These are phyloP conservation scores for Neurospora terricola DNA, from an alignment of 495 filamentous ascomycete species.

Conservation along the genomic window DNA sequence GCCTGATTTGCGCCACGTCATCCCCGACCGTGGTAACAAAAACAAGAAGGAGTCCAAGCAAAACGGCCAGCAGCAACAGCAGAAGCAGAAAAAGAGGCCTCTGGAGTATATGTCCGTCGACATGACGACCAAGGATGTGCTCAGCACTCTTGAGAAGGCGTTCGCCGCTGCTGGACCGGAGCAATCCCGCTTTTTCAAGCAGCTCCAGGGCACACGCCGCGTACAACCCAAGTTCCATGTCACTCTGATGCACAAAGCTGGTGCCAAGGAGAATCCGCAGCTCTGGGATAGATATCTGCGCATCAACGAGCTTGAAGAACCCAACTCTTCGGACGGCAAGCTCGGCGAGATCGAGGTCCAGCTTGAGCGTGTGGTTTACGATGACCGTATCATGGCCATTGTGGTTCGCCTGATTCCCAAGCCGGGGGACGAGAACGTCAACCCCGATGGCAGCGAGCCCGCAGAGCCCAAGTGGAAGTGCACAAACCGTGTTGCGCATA, in stretches of 20 bases:
- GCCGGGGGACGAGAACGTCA: slow-evolving; percentile 11
- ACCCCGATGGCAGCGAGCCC: slow-evolving; percentile 23
- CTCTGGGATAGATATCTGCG: slow-evolving; percentile 60
- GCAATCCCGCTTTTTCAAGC: slow-evolving; percentile 57
- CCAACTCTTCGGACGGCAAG: slow-evolving; percentile 22
- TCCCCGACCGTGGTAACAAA: slow-evolving; percentile 37
- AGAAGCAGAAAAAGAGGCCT: slow-evolving; percentile 35
- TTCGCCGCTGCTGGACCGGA: slow-evolving; percentile 46
- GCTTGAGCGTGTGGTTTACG: slow-evolving; percentile 61
- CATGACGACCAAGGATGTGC: slow-evolving; percentile 48
- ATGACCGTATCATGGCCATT: slow-evolving; percentile 78
- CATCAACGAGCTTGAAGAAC: slow-evolving; percentile 33
- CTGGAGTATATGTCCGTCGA: slow-evolving; percentile 79
- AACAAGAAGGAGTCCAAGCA: slow-evolving; percentile 34
- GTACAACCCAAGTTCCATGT: slow-evolving; percentile 86
- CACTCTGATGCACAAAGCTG: slow-evolving; percentile 77
- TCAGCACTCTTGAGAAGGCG: slow-evolving; percentile 50
- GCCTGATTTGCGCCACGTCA: slow-evolving; percentile 63
- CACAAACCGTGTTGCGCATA: slow-evolving; percentile 70
- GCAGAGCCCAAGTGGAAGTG: slow-evolving; percentile 46
- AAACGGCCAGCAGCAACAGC: slow-evolving; percentile 19
- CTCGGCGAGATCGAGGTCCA: slow-evolving; percentile 39
- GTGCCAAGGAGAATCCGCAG: slow-evolving; percentile 44
- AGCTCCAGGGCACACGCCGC: slow-evolving; percentile 61
- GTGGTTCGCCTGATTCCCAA: slow-evolving; percentile 53